Evolutionary conservation across 106 monocot genomes (phyloP), one percentile per base, ranked within the genome.

Genomic region (Dactylorhiza incarnata): DNA sequence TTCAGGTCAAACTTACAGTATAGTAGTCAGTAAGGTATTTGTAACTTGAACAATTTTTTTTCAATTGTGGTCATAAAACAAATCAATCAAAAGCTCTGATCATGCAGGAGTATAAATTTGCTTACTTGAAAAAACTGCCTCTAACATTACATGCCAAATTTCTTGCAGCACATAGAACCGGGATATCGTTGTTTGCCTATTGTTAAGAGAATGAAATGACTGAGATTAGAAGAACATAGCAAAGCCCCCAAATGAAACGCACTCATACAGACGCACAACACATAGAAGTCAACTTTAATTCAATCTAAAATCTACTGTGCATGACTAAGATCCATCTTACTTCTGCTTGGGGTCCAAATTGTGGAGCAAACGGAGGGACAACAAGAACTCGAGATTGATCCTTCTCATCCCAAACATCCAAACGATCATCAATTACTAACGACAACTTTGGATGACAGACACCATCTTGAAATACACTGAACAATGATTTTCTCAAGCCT

Each of bases 281-380:
- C 37, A 71, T 11, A 44, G 5, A 48, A 72, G 49, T 20, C n/a
- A 68, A 5, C 9, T 29, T 54, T 14, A 23, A 68, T 69, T 69
- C 45, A 3, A 71, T 54, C 15, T 75, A 47, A 45, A 20, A 69
- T 45, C 9, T 7, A 43, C 2, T 14, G 46, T 62, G 49, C 22
- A 49, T 22, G 48, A 9, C 23, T 20, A 45, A 22, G 13, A 9
- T 47, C 49, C 20, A 61, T 4, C 16, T 59, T 86, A 94, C 99
- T 94, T 99, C 99, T 71, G 94, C 97, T 82, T 91, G 89, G 55
- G 99, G 99, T 81, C 94, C 94, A 90, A 92, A 92, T 71, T 99
- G 94, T 48, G 99, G 99, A 11, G 89, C 86, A 85, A 90, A 99
- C 56, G 99, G 94, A 84, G 99, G 99, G 79, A 99, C 99, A 43